phyloP scores from a whole-genome alignment of 148 eudicot genomes.

The Hydrangea macrophylla region DNA sequence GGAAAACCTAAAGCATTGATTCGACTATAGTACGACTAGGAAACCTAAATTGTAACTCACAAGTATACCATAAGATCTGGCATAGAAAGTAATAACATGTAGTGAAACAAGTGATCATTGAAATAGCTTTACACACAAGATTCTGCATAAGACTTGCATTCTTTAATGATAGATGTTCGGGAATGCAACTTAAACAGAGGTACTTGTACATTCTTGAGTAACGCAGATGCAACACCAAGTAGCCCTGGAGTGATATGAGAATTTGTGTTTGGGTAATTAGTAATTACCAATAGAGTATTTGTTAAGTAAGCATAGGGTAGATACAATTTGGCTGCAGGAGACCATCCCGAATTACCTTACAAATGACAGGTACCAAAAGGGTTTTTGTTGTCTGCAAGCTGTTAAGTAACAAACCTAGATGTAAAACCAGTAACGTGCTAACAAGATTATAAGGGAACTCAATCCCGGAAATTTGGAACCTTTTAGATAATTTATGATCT shows the following conservation, averaged over 20 bases:
- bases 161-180: too few species aligned
- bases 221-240: neutral
- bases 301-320: neutral
- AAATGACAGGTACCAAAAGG: neutral
- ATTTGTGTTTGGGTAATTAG: too few species aligned
- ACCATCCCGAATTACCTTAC: neutral
- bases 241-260: neutral
- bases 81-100: neutral
- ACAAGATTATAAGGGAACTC: too few species aligned
- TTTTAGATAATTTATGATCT: too few species aligned
- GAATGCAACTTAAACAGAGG: neutral
- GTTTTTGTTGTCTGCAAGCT: neutral
- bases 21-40: neutral
- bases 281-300: neutral
- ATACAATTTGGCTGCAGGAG: neutral
- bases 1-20: too few species aligned
- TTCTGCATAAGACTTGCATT: neutral
- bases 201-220: neutral
- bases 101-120: neutral
- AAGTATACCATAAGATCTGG: neutral
- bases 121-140: neutral
- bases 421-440: neutral
- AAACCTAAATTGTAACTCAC: neutral
- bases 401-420: neutral
- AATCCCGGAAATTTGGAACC: too few species aligned